A percentile compares a stretch with the other conserved stretches of the same genome.
Conservation (phyloP, 192 early-diverging fungal species). For the Allomyces macrogynus region DNA sequence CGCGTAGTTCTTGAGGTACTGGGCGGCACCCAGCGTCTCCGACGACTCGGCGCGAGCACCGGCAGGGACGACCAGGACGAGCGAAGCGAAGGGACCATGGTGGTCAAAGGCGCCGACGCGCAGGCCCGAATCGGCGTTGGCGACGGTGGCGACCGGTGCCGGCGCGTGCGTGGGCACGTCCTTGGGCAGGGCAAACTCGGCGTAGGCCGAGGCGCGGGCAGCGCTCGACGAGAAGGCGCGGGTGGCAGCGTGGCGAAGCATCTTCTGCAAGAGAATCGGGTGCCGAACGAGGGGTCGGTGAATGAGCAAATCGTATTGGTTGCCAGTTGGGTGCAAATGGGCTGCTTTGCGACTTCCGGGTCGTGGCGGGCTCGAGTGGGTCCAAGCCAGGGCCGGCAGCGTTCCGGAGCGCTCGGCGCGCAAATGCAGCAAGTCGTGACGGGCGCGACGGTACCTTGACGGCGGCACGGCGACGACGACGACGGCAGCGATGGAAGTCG, state of each 20-base stretch:
- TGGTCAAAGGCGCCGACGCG: conserved; percentile 15
- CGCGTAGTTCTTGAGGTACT: conserved; percentile 77
- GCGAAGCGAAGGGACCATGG: conserved; percentile 42
- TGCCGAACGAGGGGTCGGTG: no score
- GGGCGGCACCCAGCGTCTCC: conserved; percentile 58
- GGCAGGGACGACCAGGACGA: conserved; percentile 73
- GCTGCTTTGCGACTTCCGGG: no score
- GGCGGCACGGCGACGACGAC: no score
- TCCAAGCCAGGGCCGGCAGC: no score
- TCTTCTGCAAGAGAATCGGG: not conserved
- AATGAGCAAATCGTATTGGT: no score
- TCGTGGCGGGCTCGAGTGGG: no score
- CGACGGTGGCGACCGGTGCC: not conserved
- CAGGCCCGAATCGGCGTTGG: not conserved
- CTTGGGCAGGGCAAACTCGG: not conserved
- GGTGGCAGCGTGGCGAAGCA: not conserved
- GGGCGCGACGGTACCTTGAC: no score
- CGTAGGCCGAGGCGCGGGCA: not conserved
- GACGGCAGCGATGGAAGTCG: no score
- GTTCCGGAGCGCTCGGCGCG: no score
- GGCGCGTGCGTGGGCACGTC: not conserved
- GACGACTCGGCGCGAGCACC: conserved; percentile 64
- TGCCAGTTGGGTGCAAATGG: no score
- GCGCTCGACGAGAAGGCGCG: not conserved
- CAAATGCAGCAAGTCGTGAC: no score